phyloP scores from a whole-genome alignment of 805 yeast species.

The Spencermartinsiella europaea region DNA sequence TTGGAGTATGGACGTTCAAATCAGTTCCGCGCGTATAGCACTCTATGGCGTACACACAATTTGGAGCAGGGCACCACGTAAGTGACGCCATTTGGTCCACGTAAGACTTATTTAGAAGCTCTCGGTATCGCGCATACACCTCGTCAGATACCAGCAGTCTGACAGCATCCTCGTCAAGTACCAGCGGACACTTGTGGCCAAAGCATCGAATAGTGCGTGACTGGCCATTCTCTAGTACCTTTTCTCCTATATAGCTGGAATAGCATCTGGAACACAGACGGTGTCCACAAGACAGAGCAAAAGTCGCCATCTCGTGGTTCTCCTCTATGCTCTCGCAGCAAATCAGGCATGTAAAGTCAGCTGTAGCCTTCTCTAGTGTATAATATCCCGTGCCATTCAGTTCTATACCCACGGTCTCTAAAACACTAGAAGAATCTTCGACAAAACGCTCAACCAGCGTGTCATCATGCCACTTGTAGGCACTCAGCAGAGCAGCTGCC shows the following conservation, averaged over 20 bases:
- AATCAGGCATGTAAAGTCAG: slow-evolving; percentile 50
- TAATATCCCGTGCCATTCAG: neutral
- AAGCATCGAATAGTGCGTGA: slow-evolving; percentile 55
- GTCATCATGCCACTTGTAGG: slow-evolving; percentile 57
- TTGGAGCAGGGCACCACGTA: slow-evolving; percentile 83
- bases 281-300: slow-evolving; percentile 64
- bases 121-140: slow-evolving; percentile 23
- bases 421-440: slow-evolving; percentile 37
- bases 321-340: slow-evolving; percentile 66
- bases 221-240: slow-evolving; percentile 32
- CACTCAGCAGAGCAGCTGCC: slow-evolving; percentile 42
- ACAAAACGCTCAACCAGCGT: slow-evolving; percentile 51
- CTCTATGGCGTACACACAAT: slow-evolving; percentile 58
- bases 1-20: slow-evolving; percentile 44
- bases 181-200: slow-evolving; percentile 42
- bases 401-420: slow-evolving; percentile 33
- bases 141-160: slow-evolving; percentile 35
- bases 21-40: slow-evolving; percentile 28
- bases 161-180: slow-evolving; percentile 31
- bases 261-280: slow-evolving; percentile 68
- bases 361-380: slow-evolving; percentile 13
- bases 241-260: slow-evolving; percentile 48
- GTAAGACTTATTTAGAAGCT: slow-evolving; percentile 35
- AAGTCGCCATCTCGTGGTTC: slow-evolving; percentile 35
- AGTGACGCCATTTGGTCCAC: slow-evolving; percentile 47